Conservation (phyloP, 2,329 filamentous ascomycete species). For the Mycogone perniciosa region DNA sequence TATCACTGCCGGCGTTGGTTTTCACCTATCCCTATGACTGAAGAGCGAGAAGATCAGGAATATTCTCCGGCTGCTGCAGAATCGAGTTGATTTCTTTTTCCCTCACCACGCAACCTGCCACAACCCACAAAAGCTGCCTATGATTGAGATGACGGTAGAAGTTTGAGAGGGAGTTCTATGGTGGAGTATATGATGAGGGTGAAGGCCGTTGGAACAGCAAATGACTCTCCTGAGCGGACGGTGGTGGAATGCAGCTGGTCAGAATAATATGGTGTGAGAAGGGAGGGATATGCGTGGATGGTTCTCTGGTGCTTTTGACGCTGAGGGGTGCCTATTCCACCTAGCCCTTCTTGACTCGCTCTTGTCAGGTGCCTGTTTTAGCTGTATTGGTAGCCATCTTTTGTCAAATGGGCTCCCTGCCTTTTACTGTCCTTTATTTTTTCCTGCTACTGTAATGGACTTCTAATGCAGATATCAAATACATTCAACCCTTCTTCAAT, state of each 20-base stretch:
- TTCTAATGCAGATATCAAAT: conserved; percentile 59
- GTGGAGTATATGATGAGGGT: conserved; percentile 11
- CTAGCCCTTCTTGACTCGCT: conserved; percentile 4
- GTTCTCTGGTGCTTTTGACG: conserved; percentile 14
- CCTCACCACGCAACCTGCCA: conserved; percentile 24
- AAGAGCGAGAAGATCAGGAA: conserved; percentile 36
- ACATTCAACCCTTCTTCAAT: conserved; percentile 29
- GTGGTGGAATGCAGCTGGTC: conserved; percentile 14
- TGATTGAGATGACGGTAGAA: conserved; percentile 28
- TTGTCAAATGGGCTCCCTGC: conserved; percentile 23
- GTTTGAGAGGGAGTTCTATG: conserved; percentile 18
- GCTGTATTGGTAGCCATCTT: conserved; percentile 25
- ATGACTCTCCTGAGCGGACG: conserved; percentile 14
- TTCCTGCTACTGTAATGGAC: conserved; percentile 51
- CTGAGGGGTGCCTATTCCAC: conserved; percentile 1
- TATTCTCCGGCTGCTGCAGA: conserved; percentile 36
- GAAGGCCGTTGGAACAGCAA: conserved; percentile 12
- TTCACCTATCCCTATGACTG: conserved; percentile 35
- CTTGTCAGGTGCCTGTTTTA: conserved; percentile 13
- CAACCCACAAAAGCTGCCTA: conserved; percentile 19
- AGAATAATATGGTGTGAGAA: conserved; percentile 11
- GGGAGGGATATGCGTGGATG: conserved; percentile 13
- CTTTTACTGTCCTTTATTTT: conserved; percentile 26
- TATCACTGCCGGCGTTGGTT: conserved; percentile 45
- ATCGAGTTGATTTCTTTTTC: conserved; percentile 30